Evolutionary conservation across 306 rosid genomes (phyloP), one percentile per base, ranked within the genome.

Genomic region (Rubus parviflorus): DNA sequence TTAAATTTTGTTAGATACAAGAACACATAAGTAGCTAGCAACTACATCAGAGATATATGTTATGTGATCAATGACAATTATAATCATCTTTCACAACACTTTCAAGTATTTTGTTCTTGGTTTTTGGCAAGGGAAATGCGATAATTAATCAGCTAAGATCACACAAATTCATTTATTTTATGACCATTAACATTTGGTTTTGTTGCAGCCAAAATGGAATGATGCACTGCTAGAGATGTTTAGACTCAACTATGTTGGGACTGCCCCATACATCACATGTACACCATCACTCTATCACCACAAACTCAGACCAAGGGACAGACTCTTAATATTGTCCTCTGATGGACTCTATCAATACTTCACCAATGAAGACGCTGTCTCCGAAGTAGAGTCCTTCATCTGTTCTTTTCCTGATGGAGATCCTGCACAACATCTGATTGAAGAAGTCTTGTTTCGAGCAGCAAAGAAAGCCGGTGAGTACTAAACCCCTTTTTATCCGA

Each of bases 341-440:
- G 98, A 94, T 83, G 98, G 97, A 64, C 92, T 94, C 60, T 87
- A 82, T 75, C 96, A 94, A 47, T 94, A 90, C 79, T 89, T 94
- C 85, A 90, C 91, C 81, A 94, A 87, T 53, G 92, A 90, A 80
- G 93, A 94, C 79, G 96, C 91, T 4, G 87, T 88, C 69, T 62
- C 83, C 72, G 87, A 83, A 72, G 97, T 94, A 35, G 90, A 90
- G 49, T 79, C 88, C 75, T 90, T 88, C 89, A 89, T 88, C 51
- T 69, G 87, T n/a, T 80, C 77, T n/a, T 90, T 83, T 76, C 98
- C 97, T 0, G 90, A 94, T 8, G 89, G 85, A 65, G 97, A 94
- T 81, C 98, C 97, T 58, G 97, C 98, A 13, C 96, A 92, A 25
- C 89, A 90, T 82, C 90, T 94, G 72, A 81, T 92, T 61, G 86